These are phyloP conservation scores for Fagus crenata DNA, from an alignment of 306 rosid genomes.

Conservation along the genomic window DNA sequence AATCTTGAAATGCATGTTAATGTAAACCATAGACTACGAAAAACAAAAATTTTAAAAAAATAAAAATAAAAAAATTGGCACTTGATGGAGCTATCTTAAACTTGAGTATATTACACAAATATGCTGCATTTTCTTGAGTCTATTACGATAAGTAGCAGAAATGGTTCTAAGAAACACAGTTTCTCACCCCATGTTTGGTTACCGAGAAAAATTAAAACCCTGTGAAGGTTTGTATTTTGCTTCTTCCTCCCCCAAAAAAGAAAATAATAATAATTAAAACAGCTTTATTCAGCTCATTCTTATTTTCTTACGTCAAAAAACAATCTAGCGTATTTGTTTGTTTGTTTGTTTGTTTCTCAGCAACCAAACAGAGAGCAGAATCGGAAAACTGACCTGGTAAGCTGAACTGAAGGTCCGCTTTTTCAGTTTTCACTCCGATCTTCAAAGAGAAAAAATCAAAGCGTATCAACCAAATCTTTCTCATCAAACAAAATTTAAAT, in stretches of 20 bases:
- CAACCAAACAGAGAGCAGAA: slow-evolving; percentile 13
- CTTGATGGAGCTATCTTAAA: background rate
- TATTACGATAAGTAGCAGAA: no score
- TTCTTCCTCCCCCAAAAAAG: background rate
- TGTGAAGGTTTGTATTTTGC: background rate
- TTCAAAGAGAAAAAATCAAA: background rate
- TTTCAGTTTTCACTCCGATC: slow-evolving; percentile 18
- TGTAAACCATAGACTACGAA: background rate
- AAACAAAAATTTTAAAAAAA: background rate
- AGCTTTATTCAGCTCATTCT: background rate
- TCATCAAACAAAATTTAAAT: no score
- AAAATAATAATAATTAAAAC: background rate
- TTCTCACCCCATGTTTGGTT: background rate
- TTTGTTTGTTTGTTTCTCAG: slow-evolving; percentile 1
- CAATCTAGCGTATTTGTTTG: background rate
- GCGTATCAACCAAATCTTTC: background rate
- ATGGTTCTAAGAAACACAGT: background rate
- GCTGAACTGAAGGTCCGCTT: background rate
- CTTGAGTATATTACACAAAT: background rate
- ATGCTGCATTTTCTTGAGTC: background rate
- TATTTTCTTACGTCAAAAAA: background rate
- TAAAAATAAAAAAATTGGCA: background rate
- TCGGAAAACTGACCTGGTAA: slow-evolving; percentile 7
- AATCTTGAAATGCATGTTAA: background rate
- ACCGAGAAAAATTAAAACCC: background rate